phyloP scores from a whole-genome alignment of 2,329 filamentous ascomycete species.

The Zymoseptoria brevis region DNA sequence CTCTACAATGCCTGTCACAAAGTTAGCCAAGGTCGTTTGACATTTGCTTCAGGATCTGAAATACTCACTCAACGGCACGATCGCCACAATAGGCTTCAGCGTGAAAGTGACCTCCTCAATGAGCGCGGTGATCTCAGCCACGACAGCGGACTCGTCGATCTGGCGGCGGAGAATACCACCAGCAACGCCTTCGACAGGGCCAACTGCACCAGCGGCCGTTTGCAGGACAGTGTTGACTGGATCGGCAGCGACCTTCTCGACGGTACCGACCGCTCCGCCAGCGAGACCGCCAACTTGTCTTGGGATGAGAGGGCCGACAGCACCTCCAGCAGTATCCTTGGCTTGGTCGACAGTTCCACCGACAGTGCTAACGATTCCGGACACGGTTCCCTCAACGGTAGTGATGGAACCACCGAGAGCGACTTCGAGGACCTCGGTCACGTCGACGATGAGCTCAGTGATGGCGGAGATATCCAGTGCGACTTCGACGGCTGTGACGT shows the following conservation, averaged over 20 bases:
- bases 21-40: background rate
- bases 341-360: background rate
- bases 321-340: background rate
- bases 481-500: background rate
- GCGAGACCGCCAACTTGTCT: background rate
- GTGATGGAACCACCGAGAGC: conserved; percentile 4
- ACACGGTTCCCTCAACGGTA: background rate
- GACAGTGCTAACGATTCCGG: conserved; percentile 1
- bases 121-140: background rate
- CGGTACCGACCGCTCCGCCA: background rate
- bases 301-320: background rate
- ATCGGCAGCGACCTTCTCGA: background rate
- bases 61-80: background rate
- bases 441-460: background rate
- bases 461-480: background rate
- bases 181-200: background rate
- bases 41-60: background rate
- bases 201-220: background rate
- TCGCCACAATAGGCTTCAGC: background rate
- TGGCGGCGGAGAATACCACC: background rate
- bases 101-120: background rate
- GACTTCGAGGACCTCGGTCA: conserved; percentile 5
- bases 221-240: background rate
- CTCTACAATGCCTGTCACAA: background rate
- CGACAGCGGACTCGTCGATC: background rate